Percentiles rank a stretch among this genome's conserved stretches.
Conservation (phyloP, 768 basidiomycete genomes). For the Brasilioporus rufonigricans region DNA sequence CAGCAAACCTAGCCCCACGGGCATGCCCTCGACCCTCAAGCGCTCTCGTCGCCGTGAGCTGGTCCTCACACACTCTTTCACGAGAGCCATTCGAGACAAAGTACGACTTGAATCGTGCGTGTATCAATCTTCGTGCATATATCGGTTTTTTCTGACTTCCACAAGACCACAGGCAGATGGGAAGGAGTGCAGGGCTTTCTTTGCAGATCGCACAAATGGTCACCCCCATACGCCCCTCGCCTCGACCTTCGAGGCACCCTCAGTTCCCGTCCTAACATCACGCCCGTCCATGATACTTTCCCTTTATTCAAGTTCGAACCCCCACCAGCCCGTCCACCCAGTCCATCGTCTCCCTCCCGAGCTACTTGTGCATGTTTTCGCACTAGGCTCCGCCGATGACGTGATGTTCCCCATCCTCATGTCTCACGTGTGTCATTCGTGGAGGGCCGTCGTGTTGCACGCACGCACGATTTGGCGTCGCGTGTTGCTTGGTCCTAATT, state of each 20-base stretch:
- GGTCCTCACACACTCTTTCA: conserved; percentile 50
- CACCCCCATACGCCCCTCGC: conserved; percentile 10
- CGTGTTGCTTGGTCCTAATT: conserved; percentile 47
- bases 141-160: conserved; percentile 4
- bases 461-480: conserved; percentile 66
- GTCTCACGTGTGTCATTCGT: conserved; percentile 67
- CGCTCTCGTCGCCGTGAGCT: conserved; percentile 47
- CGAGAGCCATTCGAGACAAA: conserved; percentile 44
- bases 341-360: conserved; percentile 62
- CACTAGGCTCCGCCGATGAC: conserved; percentile 56
- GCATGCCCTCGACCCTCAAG: conserved; percentile 43
- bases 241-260: conserved; percentile 18
- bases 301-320: conserved; percentile 23
- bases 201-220: conserved; percentile 22
- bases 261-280: conserved; percentile 16
- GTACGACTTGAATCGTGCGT: conserved; percentile 34
- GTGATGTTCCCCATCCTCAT: conserved; percentile 55
- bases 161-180: conserved; percentile 17
- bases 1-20: conserved; percentile 20
- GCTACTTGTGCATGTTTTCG: conserved; percentile 61
- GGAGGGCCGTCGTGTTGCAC: conserved; percentile 59
- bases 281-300: conserved; percentile 29
- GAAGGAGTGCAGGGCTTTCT: conserved; percentile 19
- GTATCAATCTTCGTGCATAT: background rate
- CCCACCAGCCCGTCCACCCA: conserved; percentile 39